Conservation (phyloP, 2,329 filamentous ascomycete genomes). For the Penicillium sp. region DNA sequence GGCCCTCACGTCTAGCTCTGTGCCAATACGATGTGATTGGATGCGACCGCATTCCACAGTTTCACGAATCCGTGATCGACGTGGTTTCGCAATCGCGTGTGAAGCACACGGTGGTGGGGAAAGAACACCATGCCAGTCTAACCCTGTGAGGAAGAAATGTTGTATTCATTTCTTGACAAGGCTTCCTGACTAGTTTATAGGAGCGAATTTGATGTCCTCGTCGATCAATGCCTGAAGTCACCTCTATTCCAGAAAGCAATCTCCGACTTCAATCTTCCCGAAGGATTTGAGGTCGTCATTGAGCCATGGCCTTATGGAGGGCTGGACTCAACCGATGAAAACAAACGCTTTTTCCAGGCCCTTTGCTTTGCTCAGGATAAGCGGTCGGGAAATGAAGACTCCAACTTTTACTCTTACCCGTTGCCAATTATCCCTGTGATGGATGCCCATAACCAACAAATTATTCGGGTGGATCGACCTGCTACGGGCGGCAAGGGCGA, state of each 20-base stretch:
- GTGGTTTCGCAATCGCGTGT: constrained; percentile 43
- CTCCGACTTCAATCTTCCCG: constrained; percentile 51
- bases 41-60: constrained; percentile 50
- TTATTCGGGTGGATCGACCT: constrained; percentile 57
- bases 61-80: constrained; percentile 54
- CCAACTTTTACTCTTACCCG: constrained; percentile 62
- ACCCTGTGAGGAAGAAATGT: constrained; percentile 37
- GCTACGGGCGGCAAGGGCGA: constrained; percentile 52
- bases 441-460: constrained; percentile 53
- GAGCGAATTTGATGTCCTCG: constrained; percentile 47
- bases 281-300: constrained; percentile 54
- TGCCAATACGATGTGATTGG: constrained; percentile 57
- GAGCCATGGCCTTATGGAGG: constrained; percentile 58
- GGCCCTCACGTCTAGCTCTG: constrained; percentile 50
- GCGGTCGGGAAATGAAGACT: constrained; percentile 48
- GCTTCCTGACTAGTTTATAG: constrained; percentile 19
- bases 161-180: no score
- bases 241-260: constrained; percentile 52
- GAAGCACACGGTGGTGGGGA: constrained; percentile 47
- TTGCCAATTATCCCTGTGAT: constrained; percentile 53
- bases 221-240: constrained; percentile 51
- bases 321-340: constrained; percentile 47
- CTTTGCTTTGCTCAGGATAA: constrained; percentile 50
- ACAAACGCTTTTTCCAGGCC: constrained; percentile 51
- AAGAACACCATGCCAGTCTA: constrained; percentile 48